A percentile compares a stretch with the other conserved stretches of the same genome.
Conservation (phyloP, 768 basidiomycete genomes). For the Tubosaeta sp. region DNA sequence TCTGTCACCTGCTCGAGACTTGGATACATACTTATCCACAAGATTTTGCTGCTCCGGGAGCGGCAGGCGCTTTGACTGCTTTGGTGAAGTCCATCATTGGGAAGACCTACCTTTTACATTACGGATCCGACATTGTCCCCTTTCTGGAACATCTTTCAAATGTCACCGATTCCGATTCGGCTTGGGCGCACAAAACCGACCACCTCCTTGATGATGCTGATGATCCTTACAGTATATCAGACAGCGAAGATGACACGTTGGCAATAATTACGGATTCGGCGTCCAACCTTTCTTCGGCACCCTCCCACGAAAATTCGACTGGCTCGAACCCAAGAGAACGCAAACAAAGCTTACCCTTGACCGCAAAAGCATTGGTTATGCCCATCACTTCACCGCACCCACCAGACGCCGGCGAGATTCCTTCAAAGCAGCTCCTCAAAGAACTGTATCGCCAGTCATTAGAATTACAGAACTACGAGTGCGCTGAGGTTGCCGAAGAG, state of each 20-base stretch:
- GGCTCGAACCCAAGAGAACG: conserved; percentile 47
- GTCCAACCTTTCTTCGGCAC: conserved; percentile 21
- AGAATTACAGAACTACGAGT: conserved; percentile 52
- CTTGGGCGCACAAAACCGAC: conserved; percentile 73
- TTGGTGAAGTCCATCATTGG: conserved; percentile 75
- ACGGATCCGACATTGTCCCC: conserved; percentile 78
- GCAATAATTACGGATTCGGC: conserved; percentile 31
- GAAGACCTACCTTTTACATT: conserved; percentile 80
- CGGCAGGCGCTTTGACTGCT: conserved; percentile 66
- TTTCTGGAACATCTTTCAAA: conserved; percentile 67
- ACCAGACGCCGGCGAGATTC: conserved; percentile 35
- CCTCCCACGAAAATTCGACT: conserved; percentile 21
- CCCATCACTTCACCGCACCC: conserved; percentile 27
- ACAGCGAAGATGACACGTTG: conserved; percentile 46
- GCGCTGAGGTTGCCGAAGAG: conserved; percentile 75
- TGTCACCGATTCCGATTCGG: conserved; percentile 61
- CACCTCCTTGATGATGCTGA: conserved; percentile 58
- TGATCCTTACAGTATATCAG: conserved; percentile 50
- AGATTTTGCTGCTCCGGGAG: conserved; percentile 77
- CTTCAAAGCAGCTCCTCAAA: conserved; percentile 57
- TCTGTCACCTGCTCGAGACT: conserved; percentile 71
- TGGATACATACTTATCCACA: conserved; percentile 76
- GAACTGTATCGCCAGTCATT: conserved; percentile 57
- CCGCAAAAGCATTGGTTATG: conserved; percentile 40
- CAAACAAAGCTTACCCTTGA: conserved; percentile 64